phyloP scores from a whole-genome alignment of 2,329 filamentous ascomycete genomes.

The Tolypocladium amazonense region DNA sequence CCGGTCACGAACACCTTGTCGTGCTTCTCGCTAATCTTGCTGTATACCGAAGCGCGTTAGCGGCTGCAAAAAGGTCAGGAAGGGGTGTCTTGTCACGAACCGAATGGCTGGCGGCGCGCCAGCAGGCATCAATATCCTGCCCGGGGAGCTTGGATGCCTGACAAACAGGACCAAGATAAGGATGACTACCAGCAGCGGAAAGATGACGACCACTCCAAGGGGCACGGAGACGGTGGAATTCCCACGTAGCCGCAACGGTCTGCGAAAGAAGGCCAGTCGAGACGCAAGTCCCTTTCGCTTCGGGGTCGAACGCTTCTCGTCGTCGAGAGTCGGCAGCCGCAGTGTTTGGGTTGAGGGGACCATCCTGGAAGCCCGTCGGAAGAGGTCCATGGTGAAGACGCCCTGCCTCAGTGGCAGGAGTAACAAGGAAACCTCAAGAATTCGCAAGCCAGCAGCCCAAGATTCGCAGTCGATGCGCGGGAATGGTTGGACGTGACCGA shows the following conservation, averaged over 20 bases:
- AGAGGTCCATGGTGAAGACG: slow-evolving; percentile 41
- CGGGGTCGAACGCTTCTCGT: slow-evolving; percentile 34
- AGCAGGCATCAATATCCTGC: slow-evolving; percentile 75
- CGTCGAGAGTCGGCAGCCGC: slow-evolving; percentile 32
- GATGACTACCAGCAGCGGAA: slow-evolving; percentile 83
- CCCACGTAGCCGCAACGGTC: slow-evolving; percentile 78
- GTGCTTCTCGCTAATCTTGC: slow-evolving; percentile 93
- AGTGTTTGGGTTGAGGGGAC: slow-evolving; percentile 30
- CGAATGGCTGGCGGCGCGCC: slow-evolving; percentile 82
- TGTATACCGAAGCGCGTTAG: slow-evolving; percentile 26
- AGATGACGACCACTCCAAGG: slow-evolving; percentile 82
- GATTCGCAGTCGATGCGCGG: slow-evolving; percentile 15
- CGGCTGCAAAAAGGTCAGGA: not conserved
- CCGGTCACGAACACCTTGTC: slow-evolving; percentile 94
- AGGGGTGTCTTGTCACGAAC: slow-evolving; percentile 37
- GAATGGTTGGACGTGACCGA: slow-evolving; percentile 6
- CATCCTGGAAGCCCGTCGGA: slow-evolving; percentile 43
- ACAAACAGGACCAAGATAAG: slow-evolving; percentile 85
- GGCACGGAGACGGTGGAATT: slow-evolving; percentile 91
- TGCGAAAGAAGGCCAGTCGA: slow-evolving; percentile 68
- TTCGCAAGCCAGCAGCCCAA: not conserved
- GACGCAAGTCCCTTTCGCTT: slow-evolving; percentile 31
- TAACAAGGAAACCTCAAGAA: slow-evolving; percentile 14
- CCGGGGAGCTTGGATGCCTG: slow-evolving; percentile 73
- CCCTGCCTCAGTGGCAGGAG: slow-evolving; percentile 30